phyloP scores from a whole-genome alignment of 208 protist species.

The Phytomonas francai region DNA sequence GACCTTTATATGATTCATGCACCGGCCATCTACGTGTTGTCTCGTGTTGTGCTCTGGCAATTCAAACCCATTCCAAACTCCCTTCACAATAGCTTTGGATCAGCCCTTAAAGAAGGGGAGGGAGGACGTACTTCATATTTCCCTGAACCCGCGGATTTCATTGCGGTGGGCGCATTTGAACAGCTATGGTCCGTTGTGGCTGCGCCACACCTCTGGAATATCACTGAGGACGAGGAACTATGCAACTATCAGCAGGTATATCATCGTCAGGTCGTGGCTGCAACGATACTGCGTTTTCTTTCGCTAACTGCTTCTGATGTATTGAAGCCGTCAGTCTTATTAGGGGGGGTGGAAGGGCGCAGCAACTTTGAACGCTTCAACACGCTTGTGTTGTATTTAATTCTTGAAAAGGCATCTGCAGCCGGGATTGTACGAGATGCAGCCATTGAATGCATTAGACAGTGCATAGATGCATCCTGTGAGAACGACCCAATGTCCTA shows the following conservation, averaged over 20 bases:
- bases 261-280: conserved; percentile 68
- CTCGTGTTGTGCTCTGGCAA: conserved; percentile 69
- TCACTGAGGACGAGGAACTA: conserved; percentile 53
- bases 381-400: conserved; percentile 69
- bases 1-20: conserved; percentile 77
- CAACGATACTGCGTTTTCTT: conserved; percentile 60
- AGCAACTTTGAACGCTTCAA: conserved; percentile 36
- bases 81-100: conserved; percentile 7
- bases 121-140: conserved; percentile 6
- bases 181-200: conserved; percentile 75
- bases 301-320: conserved; percentile 32
- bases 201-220: conserved; percentile 76
- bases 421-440: conserved; percentile 43
- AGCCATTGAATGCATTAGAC: conserved; percentile 42
- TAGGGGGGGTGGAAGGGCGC: conserved; percentile 10
- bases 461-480: conserved; percentile 29
- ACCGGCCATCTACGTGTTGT: conserved; percentile 63
- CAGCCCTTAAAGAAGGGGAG: neutral
- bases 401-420: conserved; percentile 78
- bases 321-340: conserved; percentile 3
- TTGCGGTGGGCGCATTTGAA: conserved; percentile 60
- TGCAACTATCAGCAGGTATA: conserved; percentile 74
- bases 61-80: conserved; percentile 33
- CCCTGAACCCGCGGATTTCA: conserved; percentile 34
- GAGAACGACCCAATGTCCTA: conserved; percentile 34